Conservation (phyloP, 345 rosid species). For the Populus pruinosa region DNA sequence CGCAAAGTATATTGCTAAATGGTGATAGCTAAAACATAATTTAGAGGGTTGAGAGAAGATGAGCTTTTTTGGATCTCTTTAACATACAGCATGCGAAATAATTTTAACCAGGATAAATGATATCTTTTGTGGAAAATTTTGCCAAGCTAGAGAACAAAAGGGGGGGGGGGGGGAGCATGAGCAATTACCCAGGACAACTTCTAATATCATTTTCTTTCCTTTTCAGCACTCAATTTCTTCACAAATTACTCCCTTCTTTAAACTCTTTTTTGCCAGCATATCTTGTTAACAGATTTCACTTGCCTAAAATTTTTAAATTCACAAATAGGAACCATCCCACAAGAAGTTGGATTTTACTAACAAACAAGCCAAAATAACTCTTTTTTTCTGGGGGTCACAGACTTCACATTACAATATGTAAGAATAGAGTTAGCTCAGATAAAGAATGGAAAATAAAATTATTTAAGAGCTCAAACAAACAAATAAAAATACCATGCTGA, state of each 20-base stretch:
- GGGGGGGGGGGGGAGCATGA: background rate
- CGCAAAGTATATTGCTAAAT: background rate
- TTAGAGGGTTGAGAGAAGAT: background rate
- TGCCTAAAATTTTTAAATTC: background rate
- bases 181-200: background rate
- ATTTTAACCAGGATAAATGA: background rate
- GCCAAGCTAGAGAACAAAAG: background rate
- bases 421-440: background rate
- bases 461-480: background rate
- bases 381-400: background rate
- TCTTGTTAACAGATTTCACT: background rate
- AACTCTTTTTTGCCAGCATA: background rate
- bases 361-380: background rate
- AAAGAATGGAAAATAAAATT: background rate
- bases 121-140: background rate
- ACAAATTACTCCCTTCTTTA: background rate
- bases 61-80: background rate
- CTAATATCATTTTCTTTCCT: background rate
- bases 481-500: constrained; percentile 55
- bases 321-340: background rate
- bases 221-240: background rate
- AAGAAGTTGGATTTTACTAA: background rate
- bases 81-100: background rate
- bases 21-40: background rate
- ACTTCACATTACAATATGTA: background rate